Conservation (phyloP, 306 rosid genomes). For the Cicer bijugum region DNA sequence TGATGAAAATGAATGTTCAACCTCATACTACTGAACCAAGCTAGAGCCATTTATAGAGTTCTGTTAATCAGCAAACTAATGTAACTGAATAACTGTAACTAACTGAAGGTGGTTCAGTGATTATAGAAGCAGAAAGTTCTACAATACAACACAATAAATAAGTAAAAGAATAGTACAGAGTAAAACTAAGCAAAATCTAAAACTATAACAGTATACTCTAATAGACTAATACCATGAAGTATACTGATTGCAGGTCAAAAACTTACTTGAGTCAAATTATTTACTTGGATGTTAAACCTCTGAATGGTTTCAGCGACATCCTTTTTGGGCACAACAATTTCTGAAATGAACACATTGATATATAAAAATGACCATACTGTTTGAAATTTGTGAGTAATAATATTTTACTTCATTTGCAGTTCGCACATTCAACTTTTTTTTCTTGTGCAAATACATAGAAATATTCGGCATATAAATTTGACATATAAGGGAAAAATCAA, state of each 20-base stretch:
- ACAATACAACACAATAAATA: not conserved
- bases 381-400: constrained; percentile 4
- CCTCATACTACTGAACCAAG: not conserved
- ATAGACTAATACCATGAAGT: constrained; percentile 20
- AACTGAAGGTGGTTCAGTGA: not conserved
- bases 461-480: constrained; percentile 32
- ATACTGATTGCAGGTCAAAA: constrained; percentile 32
- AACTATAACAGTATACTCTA: not conserved
- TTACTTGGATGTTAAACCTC: constrained; percentile 92
- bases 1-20: not conserved
- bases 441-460: constrained; percentile 1
- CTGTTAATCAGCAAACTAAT: not conserved
- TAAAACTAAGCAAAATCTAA: not conserved
- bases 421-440: constrained; percentile 17
- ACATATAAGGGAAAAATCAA: not conserved
- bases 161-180: not conserved
- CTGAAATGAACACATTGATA: constrained; percentile 61
- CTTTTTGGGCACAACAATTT: constrained; percentile 72
- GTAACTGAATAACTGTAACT: not conserved
- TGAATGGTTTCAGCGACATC: constrained; percentile 71
- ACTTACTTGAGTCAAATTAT: constrained; percentile 90
- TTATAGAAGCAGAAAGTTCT: not conserved
- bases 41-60: constrained; percentile 13
- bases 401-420: not conserved
- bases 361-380: constrained; percentile 18